Percentiles rank a stretch among this genome's conserved stretches.
phyloP scores from a whole-genome alignment of 257 asterid genomes.

The Solanum habrochaites region DNA sequence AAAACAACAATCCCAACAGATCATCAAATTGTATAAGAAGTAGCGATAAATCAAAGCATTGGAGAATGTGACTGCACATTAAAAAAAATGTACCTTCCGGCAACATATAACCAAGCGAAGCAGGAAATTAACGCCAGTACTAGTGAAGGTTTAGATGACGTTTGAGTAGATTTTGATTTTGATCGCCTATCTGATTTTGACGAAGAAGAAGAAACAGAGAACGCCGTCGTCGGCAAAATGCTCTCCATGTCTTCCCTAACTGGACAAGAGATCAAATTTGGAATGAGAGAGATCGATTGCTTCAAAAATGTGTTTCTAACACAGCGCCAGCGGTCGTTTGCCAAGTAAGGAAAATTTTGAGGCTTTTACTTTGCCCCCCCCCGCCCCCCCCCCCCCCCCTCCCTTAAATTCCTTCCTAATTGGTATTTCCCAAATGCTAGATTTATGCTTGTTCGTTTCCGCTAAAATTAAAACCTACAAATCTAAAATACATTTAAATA shows the following conservation, averaged over 20 bases:
- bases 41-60: neutral
- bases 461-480: too few relatives aligned
- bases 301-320: neutral
- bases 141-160: conserved; percentile 62
- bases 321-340: neutral
- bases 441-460: too few relatives aligned
- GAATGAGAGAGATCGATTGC: neutral
- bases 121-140: conserved; percentile 60
- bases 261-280: neutral
- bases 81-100: conserved; percentile 47
- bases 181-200: conserved; percentile 70
- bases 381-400: neutral
- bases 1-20: neutral
- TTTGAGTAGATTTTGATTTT: conserved; percentile 44
- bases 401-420: too few relatives aligned
- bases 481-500: too few relatives aligned
- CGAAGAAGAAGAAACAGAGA: neutral
- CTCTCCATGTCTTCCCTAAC: conserved; percentile 29
- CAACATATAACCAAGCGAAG: conserved; percentile 86
- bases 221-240: conserved; percentile 39
- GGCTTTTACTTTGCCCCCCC: neutral
- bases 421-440: too few relatives aligned
- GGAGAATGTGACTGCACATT: neutral
- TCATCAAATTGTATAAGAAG: neutral
- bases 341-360: neutral